These are phyloP conservation scores for Leccinum pachyderme DNA, from an alignment of 1,284 basidiomycete species.

Conservation along the genomic window DNA sequence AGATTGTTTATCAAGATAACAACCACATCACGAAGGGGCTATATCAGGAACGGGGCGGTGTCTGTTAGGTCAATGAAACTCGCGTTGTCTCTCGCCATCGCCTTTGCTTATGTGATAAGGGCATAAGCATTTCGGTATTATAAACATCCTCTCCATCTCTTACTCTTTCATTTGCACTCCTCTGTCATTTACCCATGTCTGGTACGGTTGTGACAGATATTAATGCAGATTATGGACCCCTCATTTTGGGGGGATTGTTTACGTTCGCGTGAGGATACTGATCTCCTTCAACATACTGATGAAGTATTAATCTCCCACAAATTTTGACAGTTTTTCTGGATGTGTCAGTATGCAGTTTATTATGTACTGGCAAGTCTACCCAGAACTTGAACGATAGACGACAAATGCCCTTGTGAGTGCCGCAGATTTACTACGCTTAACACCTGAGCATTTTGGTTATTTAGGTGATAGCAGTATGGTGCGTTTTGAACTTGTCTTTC, in stretches of 20 bases:
- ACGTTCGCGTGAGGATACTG: slow-evolving; percentile 18
- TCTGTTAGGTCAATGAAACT: neutral
- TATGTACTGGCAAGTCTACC: slow-evolving; percentile 21
- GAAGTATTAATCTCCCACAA: neutral
- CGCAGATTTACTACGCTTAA: slow-evolving; percentile 7
- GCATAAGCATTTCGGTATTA: neutral
- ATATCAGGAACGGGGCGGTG: neutral
- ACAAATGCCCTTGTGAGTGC: neutral
- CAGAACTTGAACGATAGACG: slow-evolving; percentile 16
- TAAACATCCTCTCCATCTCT: neutral
- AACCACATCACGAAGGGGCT: neutral
- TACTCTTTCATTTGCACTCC: neutral
- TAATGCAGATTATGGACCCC: slow-evolving; percentile 16
- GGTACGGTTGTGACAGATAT: neutral
- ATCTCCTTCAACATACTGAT: neutral
- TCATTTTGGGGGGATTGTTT: slow-evolving; percentile 25
- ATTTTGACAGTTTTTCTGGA: slow-evolving; percentile 21
- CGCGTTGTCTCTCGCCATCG: neutral
- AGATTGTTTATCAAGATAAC: neutral
- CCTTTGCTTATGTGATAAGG: neutral
- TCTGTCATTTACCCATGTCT: neutral
- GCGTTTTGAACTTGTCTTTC: neutral
- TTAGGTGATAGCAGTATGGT: slow-evolving; percentile 25
- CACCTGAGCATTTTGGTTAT: neutral
- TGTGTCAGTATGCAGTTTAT: slow-evolving; percentile 29